These are phyloP conservation scores for Russula emetica DNA, from an alignment of 768 basidiomycete species.

Conservation along the genomic window DNA sequence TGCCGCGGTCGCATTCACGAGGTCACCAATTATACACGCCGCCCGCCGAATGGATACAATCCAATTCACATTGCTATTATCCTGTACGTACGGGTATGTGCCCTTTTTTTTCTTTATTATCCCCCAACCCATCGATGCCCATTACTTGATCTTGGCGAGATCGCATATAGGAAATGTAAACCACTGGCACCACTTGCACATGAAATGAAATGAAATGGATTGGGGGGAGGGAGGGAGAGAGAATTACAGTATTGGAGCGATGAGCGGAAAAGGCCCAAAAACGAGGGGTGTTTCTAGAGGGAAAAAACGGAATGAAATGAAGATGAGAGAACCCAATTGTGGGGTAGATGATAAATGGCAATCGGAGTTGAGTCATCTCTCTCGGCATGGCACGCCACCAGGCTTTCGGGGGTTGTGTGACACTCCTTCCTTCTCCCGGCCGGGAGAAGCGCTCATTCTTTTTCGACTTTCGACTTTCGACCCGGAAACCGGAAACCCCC, in stretches of 20 bases:
- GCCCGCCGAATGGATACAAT: neutral
- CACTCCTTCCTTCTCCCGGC: neutral
- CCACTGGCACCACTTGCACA: neutral
- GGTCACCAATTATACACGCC: neutral
- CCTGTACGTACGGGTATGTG: neutral
- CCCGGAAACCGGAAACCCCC: neutral
- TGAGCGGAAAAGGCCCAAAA: neutral
- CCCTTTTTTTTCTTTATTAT: conserved; percentile 4
- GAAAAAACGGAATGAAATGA: neutral
- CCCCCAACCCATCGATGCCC: neutral
- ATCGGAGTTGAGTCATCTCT: conserved; percentile 2
- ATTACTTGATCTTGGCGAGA: conserved; percentile 9
- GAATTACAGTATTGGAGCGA: conserved; percentile 11
- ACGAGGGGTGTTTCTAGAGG: neutral
- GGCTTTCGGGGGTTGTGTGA: conserved; percentile 14
- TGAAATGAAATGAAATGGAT: conserved; percentile 7
- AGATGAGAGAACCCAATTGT: neutral
- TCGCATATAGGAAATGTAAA: neutral
- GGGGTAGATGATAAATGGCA: neutral
- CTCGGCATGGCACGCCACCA: conserved; percentile 17
- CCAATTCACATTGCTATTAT: neutral
- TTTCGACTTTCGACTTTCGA: neutral
- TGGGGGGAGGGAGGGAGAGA: too few relatives aligned
- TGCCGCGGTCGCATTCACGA: neutral
- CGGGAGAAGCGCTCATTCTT: neutral